Evolutionary conservation across 2,329 filamentous ascomycete genomes (phyloP).

Genomic region (Diaporthe nobilis): DNA sequence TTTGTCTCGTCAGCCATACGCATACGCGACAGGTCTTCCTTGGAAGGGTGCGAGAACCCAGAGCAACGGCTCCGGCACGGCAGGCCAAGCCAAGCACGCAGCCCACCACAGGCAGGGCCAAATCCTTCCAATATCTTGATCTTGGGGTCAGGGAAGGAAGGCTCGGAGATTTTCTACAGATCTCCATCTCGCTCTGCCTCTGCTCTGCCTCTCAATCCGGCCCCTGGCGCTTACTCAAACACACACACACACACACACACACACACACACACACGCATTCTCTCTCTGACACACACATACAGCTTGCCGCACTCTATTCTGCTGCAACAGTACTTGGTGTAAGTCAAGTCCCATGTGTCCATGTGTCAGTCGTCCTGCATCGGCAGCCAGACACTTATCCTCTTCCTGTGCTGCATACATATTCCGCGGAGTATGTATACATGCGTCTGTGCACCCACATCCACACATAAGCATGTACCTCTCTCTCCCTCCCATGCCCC

Average conservation of each 20-base stretch:
- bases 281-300: background rate
- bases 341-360: slow-evolving; percentile 14
- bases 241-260: background rate
- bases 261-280: no score
- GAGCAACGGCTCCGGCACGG: slow-evolving; percentile 6
- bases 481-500: no score
- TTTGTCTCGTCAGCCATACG: background rate
- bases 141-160: background rate
- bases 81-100: slow-evolving; percentile 10
- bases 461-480: background rate
- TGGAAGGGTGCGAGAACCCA: background rate
- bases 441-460: background rate
- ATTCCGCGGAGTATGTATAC: background rate
- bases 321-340: slow-evolving; percentile 5
- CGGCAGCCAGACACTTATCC: slow-evolving; percentile 3
- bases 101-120: background rate
- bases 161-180: slow-evolving; percentile 23
- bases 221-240: slow-evolving; percentile 28
- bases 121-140: slow-evolving; percentile 11
- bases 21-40: background rate
- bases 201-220: background rate
- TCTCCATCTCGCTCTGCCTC: slow-evolving; percentile 4
- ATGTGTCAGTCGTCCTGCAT: slow-evolving; percentile 22
- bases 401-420: slow-evolving; percentile 11
- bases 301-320: background rate